Evolutionary conservation across 2,329 filamentous ascomycete genomes (phyloP).

Genomic region (Macrophomina tecta): DNA sequence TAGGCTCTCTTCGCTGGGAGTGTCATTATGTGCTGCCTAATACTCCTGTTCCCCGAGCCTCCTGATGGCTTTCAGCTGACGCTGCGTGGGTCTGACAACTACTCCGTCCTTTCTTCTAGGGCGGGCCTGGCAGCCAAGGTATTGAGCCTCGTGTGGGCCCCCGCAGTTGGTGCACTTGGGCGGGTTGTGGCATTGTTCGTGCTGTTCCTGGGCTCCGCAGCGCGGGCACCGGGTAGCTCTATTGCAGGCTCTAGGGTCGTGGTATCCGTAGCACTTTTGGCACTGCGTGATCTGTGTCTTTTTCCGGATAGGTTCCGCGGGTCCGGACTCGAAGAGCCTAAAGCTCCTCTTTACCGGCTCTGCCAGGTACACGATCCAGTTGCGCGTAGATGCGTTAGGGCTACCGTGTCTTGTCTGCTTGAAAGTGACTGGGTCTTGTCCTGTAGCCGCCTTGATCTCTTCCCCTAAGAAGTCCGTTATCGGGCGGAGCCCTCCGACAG

Average conservation of each 20-base stretch:
- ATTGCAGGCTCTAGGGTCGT: constrained; percentile 4
- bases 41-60: too few species aligned
- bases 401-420: not conserved
- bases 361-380: not conserved
- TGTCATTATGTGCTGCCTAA: too few species aligned
- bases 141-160: not conserved
- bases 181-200: not conserved
- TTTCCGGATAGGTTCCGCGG: not conserved
- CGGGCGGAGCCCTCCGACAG: not conserved
- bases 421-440: not conserved
- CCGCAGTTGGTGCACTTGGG: not conserved
- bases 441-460: not conserved
- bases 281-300: constrained; percentile 5
- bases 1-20: too few species aligned
- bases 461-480: not conserved
- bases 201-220: not conserved
- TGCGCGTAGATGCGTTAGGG: not conserved
- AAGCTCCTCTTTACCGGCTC: too few species aligned
- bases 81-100: not conserved
- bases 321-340: not conserved
- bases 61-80: not conserved
- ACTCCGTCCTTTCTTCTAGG: not conserved
- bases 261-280: not conserved
- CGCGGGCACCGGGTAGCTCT: not conserved
- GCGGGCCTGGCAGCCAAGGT: constrained; percentile 2